phyloP scores from a whole-genome alignment of 129 eudicot species.

The Artemisia tridentata region DNA sequence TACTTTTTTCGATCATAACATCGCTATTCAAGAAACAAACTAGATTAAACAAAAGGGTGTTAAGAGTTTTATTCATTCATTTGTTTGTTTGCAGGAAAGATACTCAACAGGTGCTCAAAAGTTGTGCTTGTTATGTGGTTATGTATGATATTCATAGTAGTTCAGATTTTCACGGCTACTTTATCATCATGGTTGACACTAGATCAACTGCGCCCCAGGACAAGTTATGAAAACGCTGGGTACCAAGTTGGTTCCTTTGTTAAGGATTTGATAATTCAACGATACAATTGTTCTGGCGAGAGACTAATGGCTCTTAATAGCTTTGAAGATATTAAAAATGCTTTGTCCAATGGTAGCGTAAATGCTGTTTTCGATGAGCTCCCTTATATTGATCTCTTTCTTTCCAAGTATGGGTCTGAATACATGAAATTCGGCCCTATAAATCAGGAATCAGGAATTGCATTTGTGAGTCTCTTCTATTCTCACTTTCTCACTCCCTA shows the following conservation, averaged over 20 bases:
- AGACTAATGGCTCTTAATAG: background rate
- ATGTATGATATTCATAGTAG: constrained; percentile 25
- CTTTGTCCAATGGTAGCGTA: constrained; percentile 14
- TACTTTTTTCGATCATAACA: background rate
- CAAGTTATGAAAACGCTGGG: constrained; percentile 18
- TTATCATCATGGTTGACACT: constrained; percentile 31
- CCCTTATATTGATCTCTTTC: constrained; percentile 22
- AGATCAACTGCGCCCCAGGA: constrained; percentile 23
- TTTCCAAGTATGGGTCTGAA: constrained; percentile 24
- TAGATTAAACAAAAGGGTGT: background rate
- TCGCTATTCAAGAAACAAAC: background rate
- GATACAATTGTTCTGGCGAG: constrained; percentile 2
- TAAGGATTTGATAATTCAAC: constrained; percentile 1
- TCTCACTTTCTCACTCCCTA: background rate
- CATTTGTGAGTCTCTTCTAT: constrained; percentile 24
- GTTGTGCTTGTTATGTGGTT: constrained; percentile 25
- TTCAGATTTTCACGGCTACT: constrained; percentile 29
- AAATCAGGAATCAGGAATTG: constrained; percentile 17
- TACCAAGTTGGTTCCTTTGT: constrained; percentile 17
- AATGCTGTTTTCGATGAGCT: constrained; percentile 16
- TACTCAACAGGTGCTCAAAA: constrained; percentile 8
- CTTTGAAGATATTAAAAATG: constrained; percentile 16
- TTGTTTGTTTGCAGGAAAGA: too few relatives aligned
- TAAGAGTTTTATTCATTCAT: background rate
- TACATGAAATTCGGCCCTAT: constrained; percentile 24